phyloP scores from a whole-genome alignment of 2,329 filamentous ascomycete genomes.

The Cytospora leucostoma region DNA sequence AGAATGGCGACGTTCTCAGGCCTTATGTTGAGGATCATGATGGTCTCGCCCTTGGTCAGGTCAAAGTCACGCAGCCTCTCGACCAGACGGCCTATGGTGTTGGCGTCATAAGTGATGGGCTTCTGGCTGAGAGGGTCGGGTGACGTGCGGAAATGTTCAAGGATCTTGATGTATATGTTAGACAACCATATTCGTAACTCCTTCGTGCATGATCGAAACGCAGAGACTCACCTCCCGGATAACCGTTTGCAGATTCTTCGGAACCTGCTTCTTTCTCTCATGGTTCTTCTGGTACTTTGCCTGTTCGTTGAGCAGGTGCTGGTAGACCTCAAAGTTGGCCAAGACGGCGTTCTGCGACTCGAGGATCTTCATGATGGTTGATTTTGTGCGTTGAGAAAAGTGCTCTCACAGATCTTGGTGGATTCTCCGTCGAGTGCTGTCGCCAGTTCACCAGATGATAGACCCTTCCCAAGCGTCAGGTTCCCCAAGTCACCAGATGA shows the following conservation, averaged over 20 bases:
- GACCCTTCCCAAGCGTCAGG: not conserved
- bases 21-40: conserved; percentile 69
- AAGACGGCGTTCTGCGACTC: conserved; percentile 70
- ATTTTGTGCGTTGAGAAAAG: not conserved
- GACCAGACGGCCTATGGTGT: conserved; percentile 55
- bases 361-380: conserved; percentile 64
- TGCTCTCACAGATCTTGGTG: not conserved
- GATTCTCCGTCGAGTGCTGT: not conserved
- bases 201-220: not conserved
- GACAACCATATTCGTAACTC: conserved; percentile 8
- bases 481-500: not conserved
- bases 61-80: conserved; percentile 57
- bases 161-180: conserved; percentile 47
- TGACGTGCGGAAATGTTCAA: conserved; percentile 58
- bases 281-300: conserved; percentile 52
- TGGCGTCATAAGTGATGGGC: conserved; percentile 54
- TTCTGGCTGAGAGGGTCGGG: conserved; percentile 59
- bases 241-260: conserved; percentile 61
- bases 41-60: conserved; percentile 66
- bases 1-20: conserved; percentile 59
- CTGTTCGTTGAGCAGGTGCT: conserved; percentile 61
- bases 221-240: conserved; percentile 60
- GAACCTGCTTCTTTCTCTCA: conserved; percentile 40
- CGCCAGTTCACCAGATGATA: not conserved
- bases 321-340: conserved; percentile 73